Evolutionary conservation across 768 basidiomycete genomes (phyloP).

Genomic region (Cystofilobasidium ferigula): DNA sequence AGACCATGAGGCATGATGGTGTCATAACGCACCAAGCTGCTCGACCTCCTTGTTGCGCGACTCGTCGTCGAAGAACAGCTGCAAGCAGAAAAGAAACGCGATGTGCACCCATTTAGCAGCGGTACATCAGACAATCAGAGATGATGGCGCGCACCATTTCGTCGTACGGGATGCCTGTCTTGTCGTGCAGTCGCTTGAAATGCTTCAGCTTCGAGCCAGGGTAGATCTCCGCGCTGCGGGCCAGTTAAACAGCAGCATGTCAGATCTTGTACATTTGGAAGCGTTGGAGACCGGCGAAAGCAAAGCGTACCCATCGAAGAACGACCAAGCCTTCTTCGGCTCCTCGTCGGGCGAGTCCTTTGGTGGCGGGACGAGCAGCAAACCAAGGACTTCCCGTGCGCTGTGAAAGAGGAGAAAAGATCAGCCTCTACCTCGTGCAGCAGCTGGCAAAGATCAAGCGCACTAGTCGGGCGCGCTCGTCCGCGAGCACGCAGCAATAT

Average conservation of each 20-base stretch:
- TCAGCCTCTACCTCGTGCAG: background rate
- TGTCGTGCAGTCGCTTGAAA: constrained; percentile 60
- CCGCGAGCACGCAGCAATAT: constrained; percentile 63
- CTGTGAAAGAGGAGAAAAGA: constrained; percentile 39
- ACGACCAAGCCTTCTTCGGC: constrained; percentile 35
- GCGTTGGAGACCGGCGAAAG: background rate
- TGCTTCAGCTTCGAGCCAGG: constrained; percentile 69
- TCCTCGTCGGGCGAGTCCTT: constrained; percentile 28
- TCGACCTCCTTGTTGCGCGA: constrained; percentile 54
- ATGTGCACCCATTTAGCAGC: no score
- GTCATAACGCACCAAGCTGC: constrained; percentile 40
- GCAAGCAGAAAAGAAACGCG: no score
- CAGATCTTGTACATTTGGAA: constrained; percentile 29
- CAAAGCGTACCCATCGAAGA: constrained; percentile 37
- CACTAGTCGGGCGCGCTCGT: constrained; percentile 61
- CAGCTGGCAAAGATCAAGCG: constrained; percentile 34
- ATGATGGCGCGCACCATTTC: constrained; percentile 52
- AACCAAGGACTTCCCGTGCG: constrained; percentile 59
- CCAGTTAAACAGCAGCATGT: constrained; percentile 42
- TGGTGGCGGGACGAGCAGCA: constrained; percentile 37
- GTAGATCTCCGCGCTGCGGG: constrained; percentile 14
- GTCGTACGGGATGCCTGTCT: constrained; percentile 63
- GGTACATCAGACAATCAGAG: no score
- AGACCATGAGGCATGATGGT: constrained; percentile 20
- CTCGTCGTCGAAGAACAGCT: constrained; percentile 59